Conservation (phyloP, 352 stramenopile genomes). For the Pythium myriotylum region DNA sequence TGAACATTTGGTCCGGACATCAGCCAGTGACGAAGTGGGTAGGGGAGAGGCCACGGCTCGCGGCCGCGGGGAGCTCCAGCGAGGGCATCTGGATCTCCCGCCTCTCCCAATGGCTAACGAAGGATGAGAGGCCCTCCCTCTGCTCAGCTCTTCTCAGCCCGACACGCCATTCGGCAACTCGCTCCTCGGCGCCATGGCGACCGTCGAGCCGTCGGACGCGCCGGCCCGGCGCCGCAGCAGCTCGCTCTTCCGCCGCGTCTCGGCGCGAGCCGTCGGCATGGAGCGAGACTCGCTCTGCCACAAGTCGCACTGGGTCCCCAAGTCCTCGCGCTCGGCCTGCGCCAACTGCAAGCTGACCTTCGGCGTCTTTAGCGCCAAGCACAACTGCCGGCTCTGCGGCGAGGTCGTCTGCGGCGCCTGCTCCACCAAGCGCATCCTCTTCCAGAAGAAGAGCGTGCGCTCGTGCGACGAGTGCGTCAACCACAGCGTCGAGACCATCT, state of each 20-base stretch:
- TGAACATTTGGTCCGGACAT: conserved; percentile 6
- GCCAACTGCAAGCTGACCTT: conserved; percentile 69
- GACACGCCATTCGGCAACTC: conserved; percentile 10
- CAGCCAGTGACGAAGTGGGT: conserved; percentile 1
- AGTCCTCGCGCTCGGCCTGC: conserved; percentile 63
- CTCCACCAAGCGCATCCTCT: conserved; percentile 73
- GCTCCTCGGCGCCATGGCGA: neutral
- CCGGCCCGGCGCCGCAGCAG: conserved; percentile 19
- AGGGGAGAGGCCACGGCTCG: conserved; percentile 6
- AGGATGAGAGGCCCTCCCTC: no score
- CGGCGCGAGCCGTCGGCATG: conserved; percentile 68
- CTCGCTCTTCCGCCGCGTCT: conserved; percentile 59
- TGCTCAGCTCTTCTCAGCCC: neutral
- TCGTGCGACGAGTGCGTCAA: conserved; percentile 78
- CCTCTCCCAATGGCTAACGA: conserved; percentile 5
- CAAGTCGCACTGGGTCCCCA: conserved; percentile 76
- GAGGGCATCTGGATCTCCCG: neutral
- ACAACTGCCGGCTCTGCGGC: conserved; percentile 80
- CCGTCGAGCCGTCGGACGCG: conserved; percentile 7
- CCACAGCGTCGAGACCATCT: conserved; percentile 55
- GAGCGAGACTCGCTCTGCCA: conserved; percentile 69
- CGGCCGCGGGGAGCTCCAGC: neutral
- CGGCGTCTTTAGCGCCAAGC: conserved; percentile 64
- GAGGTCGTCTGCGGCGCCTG: conserved; percentile 76
- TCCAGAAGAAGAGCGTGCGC: conserved; percentile 73